Evolutionary conservation across 495 filamentous ascomycete species (phyloP), one percentile per base, ranked within the genome.

Genomic region (Penicillium psychrofluorescens): DNA sequence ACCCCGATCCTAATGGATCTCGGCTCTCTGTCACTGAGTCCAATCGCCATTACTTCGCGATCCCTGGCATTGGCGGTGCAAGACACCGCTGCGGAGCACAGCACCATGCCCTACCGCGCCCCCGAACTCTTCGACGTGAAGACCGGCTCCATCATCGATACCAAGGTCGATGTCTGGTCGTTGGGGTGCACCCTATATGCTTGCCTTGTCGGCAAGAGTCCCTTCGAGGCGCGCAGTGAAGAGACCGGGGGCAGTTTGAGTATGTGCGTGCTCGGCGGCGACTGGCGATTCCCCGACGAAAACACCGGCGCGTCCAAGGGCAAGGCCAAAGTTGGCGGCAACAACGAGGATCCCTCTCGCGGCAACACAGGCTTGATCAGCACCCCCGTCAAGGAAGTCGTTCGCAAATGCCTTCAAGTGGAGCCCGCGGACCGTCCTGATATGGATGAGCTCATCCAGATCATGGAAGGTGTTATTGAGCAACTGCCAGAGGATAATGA

Each of bases 61-160:
- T 91, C 89, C 3, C 76, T 95, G 8, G 92, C 92, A 13, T 75
- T 98, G 47, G 85, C 86, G 4, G 86, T 91, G 10, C 92, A 98
- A 65, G 92, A 98, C 53, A 85, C 78, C 12, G 92, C 92, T 7
- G 92, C 90, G 7, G 92, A 98, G 61, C 91, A 96, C 70, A 88
- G 82, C 49, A 98, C 92, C 11, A 96, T 98, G 90, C 91, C 94
- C 1, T 98, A 98, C 66, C 88, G 92, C 39, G 92, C 92, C 2
- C 92, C 92, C 0, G 92, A 98, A 65, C 82, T 98, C 30, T 98
- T 98, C 61, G 92, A 98, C 56, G 94, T 97, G 44, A 95, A 95
- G 63, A 96, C 90, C 4, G 91, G 88, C 31, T 85, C 83, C 8
- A 77, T 87, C 36, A 83, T 98, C 54, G 92, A 98, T 60, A 95